Conservation (phyloP, 192 early-diverging fungal genomes). For the Rhizoclosmatium sp. region DNA sequence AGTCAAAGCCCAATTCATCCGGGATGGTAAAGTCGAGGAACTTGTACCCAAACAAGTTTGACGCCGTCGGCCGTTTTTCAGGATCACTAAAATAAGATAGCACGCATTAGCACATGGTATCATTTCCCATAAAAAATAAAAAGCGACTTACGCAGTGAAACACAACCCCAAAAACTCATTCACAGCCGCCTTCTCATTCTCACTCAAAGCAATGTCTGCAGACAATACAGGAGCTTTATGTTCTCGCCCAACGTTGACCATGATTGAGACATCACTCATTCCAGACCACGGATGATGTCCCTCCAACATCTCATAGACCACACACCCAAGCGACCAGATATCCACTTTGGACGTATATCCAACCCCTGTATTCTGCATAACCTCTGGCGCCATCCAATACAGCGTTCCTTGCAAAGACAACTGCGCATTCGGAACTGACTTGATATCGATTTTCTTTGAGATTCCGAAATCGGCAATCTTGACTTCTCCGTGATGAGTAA, state of each 20-base stretch:
- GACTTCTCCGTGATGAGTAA: conserved; percentile 90
- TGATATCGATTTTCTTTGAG: conserved; percentile 84
- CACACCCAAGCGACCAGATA: conserved; percentile 82
- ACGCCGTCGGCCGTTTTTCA: conserved; percentile 77
- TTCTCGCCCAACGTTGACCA: conserved; percentile 78
- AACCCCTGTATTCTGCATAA: conserved; percentile 81
- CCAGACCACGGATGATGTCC: conserved; percentile 85
- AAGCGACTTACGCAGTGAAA: conserved; percentile 71
- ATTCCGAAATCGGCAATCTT: conserved; percentile 99
- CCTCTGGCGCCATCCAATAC: conserved; percentile 99
- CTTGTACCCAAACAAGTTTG: conserved; percentile 68
- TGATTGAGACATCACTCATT: conserved; percentile 64
- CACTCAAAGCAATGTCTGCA: conserved; percentile 40
- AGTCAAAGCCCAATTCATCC: too few relatives aligned
- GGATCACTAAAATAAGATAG: conserved; percentile 64
- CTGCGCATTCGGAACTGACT: conserved; percentile 53
- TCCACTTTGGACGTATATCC: conserved; percentile 85
- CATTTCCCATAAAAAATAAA: neutral
- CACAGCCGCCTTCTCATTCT: neutral
- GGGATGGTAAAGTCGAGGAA: conserved; percentile 60
- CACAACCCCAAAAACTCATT: conserved; percentile 78
- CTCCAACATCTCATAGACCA: conserved; percentile 99
- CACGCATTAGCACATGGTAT: neutral
- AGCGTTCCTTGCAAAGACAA: conserved; percentile 93
- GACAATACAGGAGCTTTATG: conserved; percentile 84